Percentiles rank a stretch among this genome's conserved stretches.
phyloP scores from a whole-genome alignment of 1,284 basidiomycete genomes.

The Pseudozyma tsukubaensis region DNA sequence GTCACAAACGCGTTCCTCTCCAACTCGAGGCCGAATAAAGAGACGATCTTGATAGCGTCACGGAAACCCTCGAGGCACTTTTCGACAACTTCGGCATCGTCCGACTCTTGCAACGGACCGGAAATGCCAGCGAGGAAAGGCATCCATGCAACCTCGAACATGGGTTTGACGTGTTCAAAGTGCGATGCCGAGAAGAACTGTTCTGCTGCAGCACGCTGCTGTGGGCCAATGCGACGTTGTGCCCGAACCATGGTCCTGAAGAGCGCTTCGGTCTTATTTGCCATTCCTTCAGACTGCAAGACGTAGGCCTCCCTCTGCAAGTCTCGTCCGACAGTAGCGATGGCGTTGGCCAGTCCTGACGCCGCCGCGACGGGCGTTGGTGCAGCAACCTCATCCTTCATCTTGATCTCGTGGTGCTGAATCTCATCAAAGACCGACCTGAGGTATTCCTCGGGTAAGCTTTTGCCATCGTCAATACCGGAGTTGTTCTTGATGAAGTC shows the following conservation, averaged over 20 bases:
- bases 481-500: conserved; percentile 69
- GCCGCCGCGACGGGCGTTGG: conserved; percentile 32
- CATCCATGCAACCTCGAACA: conserved; percentile 69
- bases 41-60: conserved; percentile 68
- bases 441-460: conserved; percentile 64
- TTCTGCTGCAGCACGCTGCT: conserved; percentile 64
- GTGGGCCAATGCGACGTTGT: conserved; percentile 61
- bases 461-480: conserved; percentile 67
- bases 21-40: conserved; percentile 66
- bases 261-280: conserved; percentile 67
- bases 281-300: conserved; percentile 67
- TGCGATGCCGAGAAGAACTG: conserved; percentile 68
- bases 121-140: conserved; percentile 67
- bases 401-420: conserved; percentile 68
- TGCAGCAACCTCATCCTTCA: conserved; percentile 65
- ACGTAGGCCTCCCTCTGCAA: conserved; percentile 67
- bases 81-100: conserved; percentile 63
- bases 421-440: conserved; percentile 65
- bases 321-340: conserved; percentile 66
- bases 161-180: conserved; percentile 68
- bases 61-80: conserved; percentile 65
- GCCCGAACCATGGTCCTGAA: conserved; percentile 69
- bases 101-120: conserved; percentile 66
- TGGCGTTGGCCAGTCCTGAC: conserved; percentile 61
- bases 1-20: conserved; percentile 68